These are phyloP conservation scores for Globisporangium lucens DNA, from an alignment of 352 stramenopile genomes.

Conservation along the genomic window DNA sequence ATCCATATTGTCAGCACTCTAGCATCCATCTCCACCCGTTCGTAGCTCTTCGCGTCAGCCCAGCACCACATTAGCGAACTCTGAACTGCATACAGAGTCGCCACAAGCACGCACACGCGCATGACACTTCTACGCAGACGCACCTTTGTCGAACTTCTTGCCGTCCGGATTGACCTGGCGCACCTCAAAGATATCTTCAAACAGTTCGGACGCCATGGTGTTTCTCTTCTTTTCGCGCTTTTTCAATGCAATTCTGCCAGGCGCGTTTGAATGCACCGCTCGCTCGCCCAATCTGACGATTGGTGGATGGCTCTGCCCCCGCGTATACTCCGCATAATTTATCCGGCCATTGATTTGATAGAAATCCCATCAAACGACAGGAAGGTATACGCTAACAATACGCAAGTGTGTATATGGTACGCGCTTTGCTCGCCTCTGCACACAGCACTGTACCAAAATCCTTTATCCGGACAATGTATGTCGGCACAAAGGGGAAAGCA, in stretches of 20 bases:
- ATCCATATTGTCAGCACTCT: constrained; percentile 14
- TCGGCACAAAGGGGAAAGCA: neutral
- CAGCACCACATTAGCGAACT: neutral
- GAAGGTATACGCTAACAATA: neutral
- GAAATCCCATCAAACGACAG: neutral
- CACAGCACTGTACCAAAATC: too few species aligned
- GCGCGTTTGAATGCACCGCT: neutral
- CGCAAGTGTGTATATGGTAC: neutral
- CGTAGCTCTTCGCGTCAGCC: neutral
- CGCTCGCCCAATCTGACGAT: constrained; percentile 3
- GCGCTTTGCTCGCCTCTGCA: neutral
- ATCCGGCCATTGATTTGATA: neutral
- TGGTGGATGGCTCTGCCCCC: constrained; percentile 12
- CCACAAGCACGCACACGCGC: neutral
- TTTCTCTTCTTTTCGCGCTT: constrained; percentile 4
- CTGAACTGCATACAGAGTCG: neutral
- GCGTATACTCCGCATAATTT: constrained; percentile 8
- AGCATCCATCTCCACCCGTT: neutral
- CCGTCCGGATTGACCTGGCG: constrained; percentile 96
- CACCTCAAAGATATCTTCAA: constrained; percentile 99
- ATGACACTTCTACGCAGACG: constrained; percentile 4
- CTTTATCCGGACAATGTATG: constrained; percentile 4
- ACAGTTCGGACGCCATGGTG: constrained; percentile 89
- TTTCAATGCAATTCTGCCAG: constrained; percentile 10
- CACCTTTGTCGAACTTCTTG: constrained; percentile 96